Base-by-base conservation (phyloP, 192 early-diverging fungal species). In the Podila epicladia region DNA sequence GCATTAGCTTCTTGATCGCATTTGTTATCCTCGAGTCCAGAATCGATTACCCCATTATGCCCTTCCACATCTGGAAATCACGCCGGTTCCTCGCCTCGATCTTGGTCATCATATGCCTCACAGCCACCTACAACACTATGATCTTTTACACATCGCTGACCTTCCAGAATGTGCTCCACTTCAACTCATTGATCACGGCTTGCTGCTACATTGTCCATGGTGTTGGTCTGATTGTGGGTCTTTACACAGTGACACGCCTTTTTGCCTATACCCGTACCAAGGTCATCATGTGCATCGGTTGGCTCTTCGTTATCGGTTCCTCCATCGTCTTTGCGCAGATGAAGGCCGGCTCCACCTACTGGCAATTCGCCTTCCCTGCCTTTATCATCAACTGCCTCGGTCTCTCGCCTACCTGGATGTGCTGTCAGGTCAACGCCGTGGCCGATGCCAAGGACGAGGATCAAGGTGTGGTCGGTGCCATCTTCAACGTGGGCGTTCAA, bases 191-290 rank as follows among this genome's bases (percentile, higher is more conserved):
- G 13, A 71, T 85, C 62, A 79, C 84, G 2, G 86, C 86, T 2
- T 74, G 83, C 55, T 85, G 82, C 26, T 87, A 76, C 51, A 85
- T 87, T 5, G 82, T 85, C 37, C 71, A 79, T 26, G 86, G 86
- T 22, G 70, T 79, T 57, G 85, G 77, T 17, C 45, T 72, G 13
- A 58, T 85, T 51, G n/a, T 85, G 17, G 76, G 71, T 28, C 59
- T 72, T 5, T 77, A 75, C 55, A 58, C 74, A 0, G 74, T 84
- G 15, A 80, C 77, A 0, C 51, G 62, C 24, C 37, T 80, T 19
- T 73, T 73, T 26, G 31, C 41, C 13, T 55, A 29, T 28, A 69
- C 63, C 1, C 35, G 77, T 8, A 80, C 77, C 11, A 80, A 80
- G 77, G 22, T 69, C 62, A 65, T 80, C 49, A 73, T 80, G 71